Evolutionary conservation across 257 asterid genomes (phyloP), one percentile per base, ranked within the genome.

Genomic region (Coffea eugenioides): DNA sequence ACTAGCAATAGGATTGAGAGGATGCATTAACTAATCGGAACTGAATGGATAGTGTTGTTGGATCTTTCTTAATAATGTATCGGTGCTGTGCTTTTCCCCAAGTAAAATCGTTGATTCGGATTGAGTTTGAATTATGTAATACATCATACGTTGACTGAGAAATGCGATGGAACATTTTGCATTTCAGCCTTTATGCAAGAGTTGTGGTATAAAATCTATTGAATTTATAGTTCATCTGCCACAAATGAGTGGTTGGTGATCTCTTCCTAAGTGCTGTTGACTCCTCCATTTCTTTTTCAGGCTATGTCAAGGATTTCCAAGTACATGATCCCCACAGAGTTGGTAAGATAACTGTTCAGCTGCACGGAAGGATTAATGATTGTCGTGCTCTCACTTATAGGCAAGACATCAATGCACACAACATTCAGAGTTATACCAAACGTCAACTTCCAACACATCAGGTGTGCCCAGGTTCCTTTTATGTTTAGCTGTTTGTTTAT

Each of bases 351-450:
- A 86, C 87, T n/a, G 99, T 94, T 80, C 90, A 94, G 85, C 88
- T 96, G 80, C 88, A 86, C 80, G 98, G 98, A 68, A 92, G 99
- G 92, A 87, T 95, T 79, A 95, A 90, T 3, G 98, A 95, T 77
- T 91, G 98, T 49, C 92, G 96, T 56, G 97, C 97, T 61, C 85
- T 94, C 81, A 91, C 94, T 16, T 85, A 90, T 62, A 89, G 99
- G 75, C 98, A 94, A 86, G 98, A 96, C 79, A 83, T 96, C 77
- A 90, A 88, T 87, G 96, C 93, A 23, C 85, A 87, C 4, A 70
- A 80, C 69, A 81, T 96, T 56, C 90, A 89, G 81, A 73, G 79
- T 15, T 94, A 90, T 88, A 92, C 90, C 81, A 87, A 91, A 25
- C 89, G 92, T 48, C 71, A 85, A 36, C 95, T 96, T 84, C 98